These are phyloP conservation scores for Primulina huaijiensis DNA, from an alignment of 257 asterid genomes.

Conservation along the genomic window DNA sequence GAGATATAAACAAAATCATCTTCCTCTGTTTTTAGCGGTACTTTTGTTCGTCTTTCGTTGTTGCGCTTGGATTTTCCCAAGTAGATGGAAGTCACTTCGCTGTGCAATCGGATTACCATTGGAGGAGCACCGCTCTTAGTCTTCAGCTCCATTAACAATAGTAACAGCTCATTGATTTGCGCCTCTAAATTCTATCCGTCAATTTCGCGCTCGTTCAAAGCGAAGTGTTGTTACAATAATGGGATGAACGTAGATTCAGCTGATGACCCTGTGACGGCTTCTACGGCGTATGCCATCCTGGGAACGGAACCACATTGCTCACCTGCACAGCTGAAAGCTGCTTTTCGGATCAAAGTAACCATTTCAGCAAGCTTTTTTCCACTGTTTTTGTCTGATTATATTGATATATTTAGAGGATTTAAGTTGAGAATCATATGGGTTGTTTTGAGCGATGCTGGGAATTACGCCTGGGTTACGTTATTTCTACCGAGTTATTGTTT, in stretches of 20 bases:
- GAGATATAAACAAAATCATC: too few relatives aligned
- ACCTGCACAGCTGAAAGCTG: constrained; percentile 65
- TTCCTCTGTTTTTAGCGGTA: too few relatives aligned
- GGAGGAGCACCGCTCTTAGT: constrained; percentile 18
- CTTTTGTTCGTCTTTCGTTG: too few relatives aligned
- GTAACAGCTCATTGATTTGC: constrained; percentile 20
- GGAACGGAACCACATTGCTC: constrained; percentile 65
- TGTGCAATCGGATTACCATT: constrained; percentile 12
- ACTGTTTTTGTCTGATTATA: not conserved
- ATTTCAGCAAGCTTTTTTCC: not conserved
- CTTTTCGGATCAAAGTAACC: constrained; percentile 75
- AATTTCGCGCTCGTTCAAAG: constrained; percentile 25
- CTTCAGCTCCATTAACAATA: constrained; percentile 14
- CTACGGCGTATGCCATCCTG: constrained; percentile 61
- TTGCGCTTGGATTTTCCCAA: too few relatives aligned
- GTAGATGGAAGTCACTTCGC: constrained; percentile 24
- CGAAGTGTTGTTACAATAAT: constrained; percentile 29
- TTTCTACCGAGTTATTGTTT: not conserved
- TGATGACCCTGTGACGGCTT: constrained; percentile 38
- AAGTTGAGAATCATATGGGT: not conserved
- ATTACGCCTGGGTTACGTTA: not conserved
- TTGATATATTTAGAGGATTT: not conserved
- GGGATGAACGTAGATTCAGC: constrained; percentile 25
- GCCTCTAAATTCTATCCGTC: constrained; percentile 18
- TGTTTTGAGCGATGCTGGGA: not conserved